phyloP scores from a whole-genome alignment of 805 yeast genomes.

The Ascoidea asiatica region DNA sequence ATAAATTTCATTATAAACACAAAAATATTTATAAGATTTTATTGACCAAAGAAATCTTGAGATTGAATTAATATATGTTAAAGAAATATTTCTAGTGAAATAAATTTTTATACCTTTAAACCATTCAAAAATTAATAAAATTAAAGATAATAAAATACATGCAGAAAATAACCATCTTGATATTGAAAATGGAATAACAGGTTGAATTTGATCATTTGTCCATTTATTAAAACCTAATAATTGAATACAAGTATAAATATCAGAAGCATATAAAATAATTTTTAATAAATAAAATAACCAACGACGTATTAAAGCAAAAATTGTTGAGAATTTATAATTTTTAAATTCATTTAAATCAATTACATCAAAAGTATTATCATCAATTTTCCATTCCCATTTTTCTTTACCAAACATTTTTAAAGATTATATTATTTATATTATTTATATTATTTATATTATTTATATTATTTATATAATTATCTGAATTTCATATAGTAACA shows the following conservation, averaged over 20 bases:
- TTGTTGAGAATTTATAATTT: slow-evolving; percentile 28
- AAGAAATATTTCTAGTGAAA: slow-evolving; percentile 49
- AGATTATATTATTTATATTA: no score
- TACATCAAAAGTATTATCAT: slow-evolving; percentile 30
- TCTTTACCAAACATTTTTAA: no score
- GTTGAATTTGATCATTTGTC: slow-evolving; percentile 38
- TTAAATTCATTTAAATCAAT: slow-evolving; percentile 32
- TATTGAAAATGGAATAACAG: slow-evolving; percentile 34
- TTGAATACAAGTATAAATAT: slow-evolving; percentile 66
- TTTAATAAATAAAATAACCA: slow-evolving; percentile 32
- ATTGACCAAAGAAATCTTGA: slow-evolving; percentile 48
- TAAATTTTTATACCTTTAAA: slow-evolving; percentile 44
- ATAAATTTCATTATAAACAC: slow-evolving; percentile 58
- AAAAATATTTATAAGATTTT: slow-evolving; percentile 48
- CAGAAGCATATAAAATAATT: slow-evolving; percentile 40
- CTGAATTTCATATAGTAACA: no score
- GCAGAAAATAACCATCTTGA: slow-evolving; percentile 66
- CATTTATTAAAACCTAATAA: slow-evolving; percentile 61
- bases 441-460: no score
- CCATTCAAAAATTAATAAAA: slow-evolving; percentile 41
- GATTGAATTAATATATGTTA: slow-evolving; percentile 53
- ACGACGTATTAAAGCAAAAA: slow-evolving; percentile 27
- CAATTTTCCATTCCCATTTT: slow-evolving; percentile 21
- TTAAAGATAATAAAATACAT: slow-evolving; percentile 62
- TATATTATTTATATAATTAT: no score